Evolutionary conservation across 2,329 filamentous ascomycete genomes (phyloP).

Genomic region (Gremmenia infestans): DNA sequence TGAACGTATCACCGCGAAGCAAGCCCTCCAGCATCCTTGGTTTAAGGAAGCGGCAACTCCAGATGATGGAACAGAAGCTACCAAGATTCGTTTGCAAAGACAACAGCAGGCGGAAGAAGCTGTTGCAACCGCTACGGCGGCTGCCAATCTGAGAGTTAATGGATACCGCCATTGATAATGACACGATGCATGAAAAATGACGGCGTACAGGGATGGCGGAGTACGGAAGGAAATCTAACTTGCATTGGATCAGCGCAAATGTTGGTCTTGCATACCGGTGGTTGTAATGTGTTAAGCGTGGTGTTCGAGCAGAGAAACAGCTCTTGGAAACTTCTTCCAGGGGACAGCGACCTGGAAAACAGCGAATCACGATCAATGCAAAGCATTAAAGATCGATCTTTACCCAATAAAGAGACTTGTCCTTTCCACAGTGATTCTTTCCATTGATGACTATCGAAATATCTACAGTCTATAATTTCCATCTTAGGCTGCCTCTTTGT

Average conservation of each 20-base stretch:
- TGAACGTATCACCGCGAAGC: conserved; percentile 61
- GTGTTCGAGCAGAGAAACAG: conserved; percentile 12
- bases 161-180: conserved; percentile 25
- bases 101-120: conserved; percentile 20
- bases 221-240: conserved; percentile 10
- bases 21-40: conserved; percentile 63
- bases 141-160: conserved; percentile 19
- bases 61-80: conserved; percentile 64
- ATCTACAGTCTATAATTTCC: too few relatives aligned
- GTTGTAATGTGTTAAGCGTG: conserved; percentile 22
- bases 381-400: conserved; percentile 2
- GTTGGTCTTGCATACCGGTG: conserved; percentile 15
- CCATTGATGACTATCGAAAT: too few relatives aligned
- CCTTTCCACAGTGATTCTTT: too few relatives aligned
- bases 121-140: conserved; percentile 6
- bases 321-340: conserved; percentile 7
- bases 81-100: conserved; percentile 49
- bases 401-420: neutral
- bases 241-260: conserved; percentile 15
- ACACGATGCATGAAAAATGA: conserved; percentile 28
- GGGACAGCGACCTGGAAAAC: conserved; percentile 5
- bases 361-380: conserved; percentile 9
- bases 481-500: too few relatives aligned
- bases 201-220: conserved; percentile 24
- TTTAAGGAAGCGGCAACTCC: conserved; percentile 59